Conservation (phyloP, 2,329 filamentous ascomycete species). For the Fusarium fracticaudum region DNA sequence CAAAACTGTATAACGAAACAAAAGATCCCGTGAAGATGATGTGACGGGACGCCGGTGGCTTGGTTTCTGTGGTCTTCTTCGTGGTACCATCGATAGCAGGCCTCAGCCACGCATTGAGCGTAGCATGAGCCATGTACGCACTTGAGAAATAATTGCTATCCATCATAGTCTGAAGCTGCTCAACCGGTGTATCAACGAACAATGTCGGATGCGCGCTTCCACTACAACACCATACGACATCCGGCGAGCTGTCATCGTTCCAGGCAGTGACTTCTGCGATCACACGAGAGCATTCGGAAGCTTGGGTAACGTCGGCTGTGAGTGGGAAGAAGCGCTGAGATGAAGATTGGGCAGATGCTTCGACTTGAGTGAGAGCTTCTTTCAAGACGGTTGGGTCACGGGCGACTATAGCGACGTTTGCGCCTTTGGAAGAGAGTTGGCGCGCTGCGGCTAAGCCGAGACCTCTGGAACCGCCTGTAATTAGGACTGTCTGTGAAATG, state of each 20-base stretch:
- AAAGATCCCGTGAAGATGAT: slow-evolving; percentile 32
- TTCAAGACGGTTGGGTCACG: background rate
- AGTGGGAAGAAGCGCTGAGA: slow-evolving; percentile 22
- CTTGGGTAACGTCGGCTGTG: slow-evolving; percentile 12
- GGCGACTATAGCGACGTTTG: slow-evolving; percentile 18
- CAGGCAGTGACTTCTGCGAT: slow-evolving; percentile 15
- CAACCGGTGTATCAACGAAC: slow-evolving; percentile 28
- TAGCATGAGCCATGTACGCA: slow-evolving; percentile 30
- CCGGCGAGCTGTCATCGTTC: slow-evolving; percentile 7
- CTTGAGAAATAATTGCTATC: slow-evolving; percentile 36
- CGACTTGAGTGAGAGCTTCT: slow-evolving; percentile 12
- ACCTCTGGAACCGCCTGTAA: slow-evolving; percentile 29
- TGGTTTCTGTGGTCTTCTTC: background rate
- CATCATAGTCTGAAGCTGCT: slow-evolving; percentile 33
- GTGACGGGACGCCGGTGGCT: background rate
- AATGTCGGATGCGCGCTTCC: slow-evolving; percentile 29
- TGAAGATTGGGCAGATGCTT: slow-evolving; percentile 5
- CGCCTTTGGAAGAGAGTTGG: slow-evolving; percentile 22
- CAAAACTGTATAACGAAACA: slow-evolving; percentile 28
- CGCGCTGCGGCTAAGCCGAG: slow-evolving; percentile 22
- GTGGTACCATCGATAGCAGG: background rate
- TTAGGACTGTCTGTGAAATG: slow-evolving; percentile 6
- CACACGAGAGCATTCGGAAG: slow-evolving; percentile 11
- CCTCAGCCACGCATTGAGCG: slow-evolving; percentile 21
- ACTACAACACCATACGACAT: slow-evolving; percentile 29